Evolutionary conservation across 106 monocot genomes (phyloP).

Genomic region (Amphibolis antarctica): DNA sequence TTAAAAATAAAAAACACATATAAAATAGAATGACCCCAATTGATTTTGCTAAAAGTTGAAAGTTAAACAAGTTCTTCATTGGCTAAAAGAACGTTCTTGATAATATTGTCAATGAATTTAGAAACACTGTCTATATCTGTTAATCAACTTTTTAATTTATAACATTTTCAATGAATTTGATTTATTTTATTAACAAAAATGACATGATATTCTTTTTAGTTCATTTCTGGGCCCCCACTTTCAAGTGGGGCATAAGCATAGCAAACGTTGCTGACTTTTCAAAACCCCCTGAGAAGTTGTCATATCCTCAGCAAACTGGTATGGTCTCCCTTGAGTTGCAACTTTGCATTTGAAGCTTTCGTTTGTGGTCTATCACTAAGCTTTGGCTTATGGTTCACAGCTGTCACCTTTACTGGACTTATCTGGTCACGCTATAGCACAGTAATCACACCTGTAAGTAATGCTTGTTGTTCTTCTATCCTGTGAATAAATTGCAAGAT

Average conservation of each 20-base stretch:
- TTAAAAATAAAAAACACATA: too few relatives aligned
- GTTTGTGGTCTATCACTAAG: not conserved
- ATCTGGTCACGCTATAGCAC: constrained; percentile 81
- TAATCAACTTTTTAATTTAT: too few relatives aligned
- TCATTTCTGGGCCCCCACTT: constrained; percentile 96
- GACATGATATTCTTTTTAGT: constrained; percentile 25
- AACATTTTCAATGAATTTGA: too few relatives aligned
- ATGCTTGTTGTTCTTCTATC: too few relatives aligned
- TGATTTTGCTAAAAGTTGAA: too few relatives aligned
- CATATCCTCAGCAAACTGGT: constrained; percentile 89
- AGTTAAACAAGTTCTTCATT: too few relatives aligned
- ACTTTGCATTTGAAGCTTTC: not conserved
- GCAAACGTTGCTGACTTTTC: constrained; percentile 76
- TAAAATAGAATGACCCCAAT: too few relatives aligned
- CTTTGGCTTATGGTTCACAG: constrained; percentile 22
- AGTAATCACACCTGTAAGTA: constrained; percentile 69
- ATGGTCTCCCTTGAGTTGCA: constrained; percentile 5
- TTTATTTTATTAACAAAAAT: too few relatives aligned
- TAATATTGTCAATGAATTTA: too few relatives aligned
- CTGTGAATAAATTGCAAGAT: too few relatives aligned
- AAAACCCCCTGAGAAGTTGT: constrained; percentile 69
- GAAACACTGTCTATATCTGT: too few relatives aligned
- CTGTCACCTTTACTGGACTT: constrained; percentile 61
- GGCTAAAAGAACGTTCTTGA: too few relatives aligned
- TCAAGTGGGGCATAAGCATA: constrained; percentile 91